phyloP scores from a whole-genome alignment of 768 basidiomycete species.

The Daedaleopsis sinensis region DNA sequence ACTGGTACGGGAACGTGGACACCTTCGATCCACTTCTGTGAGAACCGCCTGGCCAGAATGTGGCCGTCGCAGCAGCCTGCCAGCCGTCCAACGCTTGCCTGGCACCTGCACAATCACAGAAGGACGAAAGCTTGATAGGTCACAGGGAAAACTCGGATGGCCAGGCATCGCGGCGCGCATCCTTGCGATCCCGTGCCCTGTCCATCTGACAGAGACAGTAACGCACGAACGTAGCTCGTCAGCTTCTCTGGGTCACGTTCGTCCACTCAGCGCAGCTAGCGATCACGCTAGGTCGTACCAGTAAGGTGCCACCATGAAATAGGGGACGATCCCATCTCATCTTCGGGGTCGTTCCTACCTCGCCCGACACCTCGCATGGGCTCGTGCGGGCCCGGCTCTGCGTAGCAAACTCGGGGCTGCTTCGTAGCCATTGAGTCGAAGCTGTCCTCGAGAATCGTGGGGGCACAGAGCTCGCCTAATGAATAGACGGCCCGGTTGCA shows the following conservation, averaged over 20 bases:
- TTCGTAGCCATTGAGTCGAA: slow-evolving; percentile 7
- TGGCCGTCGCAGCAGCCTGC: neutral
- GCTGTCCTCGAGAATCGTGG: slow-evolving; percentile 9
- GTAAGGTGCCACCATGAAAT: neutral
- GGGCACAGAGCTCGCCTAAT: neutral
- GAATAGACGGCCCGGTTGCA: slow-evolving; percentile 12
- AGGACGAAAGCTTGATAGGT: slow-evolving; percentile 1
- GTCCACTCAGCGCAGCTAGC: slow-evolving; percentile 3
- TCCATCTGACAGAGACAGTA: slow-evolving; percentile 17
- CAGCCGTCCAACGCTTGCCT: neutral
- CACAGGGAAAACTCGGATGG: slow-evolving; percentile 10
- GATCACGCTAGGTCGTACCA: slow-evolving; percentile 5
- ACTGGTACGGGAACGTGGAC: slow-evolving; percentile 3
- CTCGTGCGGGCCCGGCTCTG: slow-evolving; percentile 2
- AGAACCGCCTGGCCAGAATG: neutral
- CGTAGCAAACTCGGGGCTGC: neutral
- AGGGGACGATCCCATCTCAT: neutral
- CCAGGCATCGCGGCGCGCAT: slow-evolving; percentile 9
- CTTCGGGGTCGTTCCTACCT: slow-evolving; percentile 15
- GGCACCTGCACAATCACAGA: slow-evolving; percentile 11
- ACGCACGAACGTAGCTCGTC: slow-evolving; percentile 2
- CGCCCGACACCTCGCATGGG: slow-evolving; percentile 13
- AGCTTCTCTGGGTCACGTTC: slow-evolving; percentile 18
- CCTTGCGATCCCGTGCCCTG: slow-evolving; percentile 17
- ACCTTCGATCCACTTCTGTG: slow-evolving; percentile 1